Evolutionary conservation across 257 asterid genomes (phyloP), one percentile per base, ranked within the genome.

Genomic region (Verbascum thapsus): DNA sequence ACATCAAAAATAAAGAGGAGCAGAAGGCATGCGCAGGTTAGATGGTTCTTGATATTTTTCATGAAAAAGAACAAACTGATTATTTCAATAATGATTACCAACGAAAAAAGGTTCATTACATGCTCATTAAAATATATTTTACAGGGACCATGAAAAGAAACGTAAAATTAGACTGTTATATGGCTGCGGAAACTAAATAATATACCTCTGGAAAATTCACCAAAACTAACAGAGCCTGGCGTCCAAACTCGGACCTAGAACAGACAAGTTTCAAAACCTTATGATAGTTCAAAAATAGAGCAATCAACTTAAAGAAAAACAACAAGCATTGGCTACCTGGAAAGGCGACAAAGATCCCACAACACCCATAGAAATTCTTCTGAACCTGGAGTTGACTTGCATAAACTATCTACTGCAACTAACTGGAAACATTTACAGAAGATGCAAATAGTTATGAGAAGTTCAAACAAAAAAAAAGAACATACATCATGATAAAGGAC

Each of bases 161-260:
- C 11, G 53, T 38, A 58, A 61, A 11, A 32, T 16, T 44, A 58
- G 20, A 68, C 56, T 64, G 63, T 20, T 58, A 66, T 12, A 56
- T 22, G 20, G 69, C 40, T 39, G 30, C 32, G 53, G 50, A 71
- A 17, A 10, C 22, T 42, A 67, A 68, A 42, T 23, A 23, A 7
- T 10, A 41, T 84, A 94, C 99, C 97, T 90, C 96, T 5, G 99
- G 96, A 69, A 87, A 94, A 82, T 94, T 83, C 72, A 83, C 88
- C 80, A 89, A 71, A 68, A 83, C 75, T 79, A 87, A 67, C 90
- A 90, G 76, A 72, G 99, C 97, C 77, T 90, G 94, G 58, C 97
- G 91, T 59, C 97, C 97, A 71, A 94, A 84, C 75, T 85, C 94
- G 48, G 95, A 85, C 88, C 99, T 94, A 87, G 66, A 70, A 50